Base-by-base conservation (phyloP, 345 rosid genomes). In the Streptanthus diversifolius region DNA sequence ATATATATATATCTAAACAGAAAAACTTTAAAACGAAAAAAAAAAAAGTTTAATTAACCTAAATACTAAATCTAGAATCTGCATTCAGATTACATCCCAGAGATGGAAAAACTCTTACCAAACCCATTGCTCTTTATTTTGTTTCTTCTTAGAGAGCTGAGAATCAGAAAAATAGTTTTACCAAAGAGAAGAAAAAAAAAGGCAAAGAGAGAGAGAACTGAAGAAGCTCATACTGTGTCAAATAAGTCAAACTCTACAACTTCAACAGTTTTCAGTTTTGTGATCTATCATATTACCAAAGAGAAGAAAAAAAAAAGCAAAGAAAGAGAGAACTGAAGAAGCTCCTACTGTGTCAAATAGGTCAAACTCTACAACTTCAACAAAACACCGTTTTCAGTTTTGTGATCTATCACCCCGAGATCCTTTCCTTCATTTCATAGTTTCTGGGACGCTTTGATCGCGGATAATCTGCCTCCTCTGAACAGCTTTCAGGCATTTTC, bases 391-490 rank as follows among this genome's bases (percentile, higher is more conserved):
- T 44, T 43, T 44, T 47, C 52, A 15, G 49, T 44, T 44, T 58
- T 19, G 25, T 45, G 25, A 56, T 73, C 35, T 25, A 66, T 3
- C 72, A 54, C 57, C 71, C 66, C 2, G 2, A 37, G 27, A 57
- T 9, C 18, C 43, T 43, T 63, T 55, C 40, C 58, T 69, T 79
- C 82, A 82, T 59, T 59, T 77, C 75, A 60, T 81, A 71, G 4
- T 52, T 77, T 88, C 87, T 85, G 36, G 73, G 77, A 51, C 88
- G 92, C 82, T 92, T 88, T 56, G 86, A 32, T 47, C 74, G 64
- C 39, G 69, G 88, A 8, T 74, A 77, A 66, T 66, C 77, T 35
- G 66, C 56, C 8, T 62, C 74, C 39, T 76, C 75, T 76, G 37
- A 14, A 51, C 21, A 54, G 19, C 24, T 68, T 32, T 59, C 72